Conservation (phyloP, 176 grass and related monocot species). For the Zoysia pacifica region DNA sequence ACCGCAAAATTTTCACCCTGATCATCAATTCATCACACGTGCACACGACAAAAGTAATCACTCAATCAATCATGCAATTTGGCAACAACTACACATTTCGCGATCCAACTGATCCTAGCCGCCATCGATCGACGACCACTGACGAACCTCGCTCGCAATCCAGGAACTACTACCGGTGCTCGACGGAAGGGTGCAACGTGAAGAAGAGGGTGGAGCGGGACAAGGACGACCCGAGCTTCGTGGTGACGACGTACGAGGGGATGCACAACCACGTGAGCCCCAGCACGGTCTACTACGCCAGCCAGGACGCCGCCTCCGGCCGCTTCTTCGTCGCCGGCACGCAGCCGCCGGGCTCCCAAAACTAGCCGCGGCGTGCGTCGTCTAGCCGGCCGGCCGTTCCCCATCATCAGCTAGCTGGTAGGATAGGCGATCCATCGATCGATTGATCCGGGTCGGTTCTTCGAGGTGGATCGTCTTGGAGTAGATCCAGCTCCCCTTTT, state of each 20-base stretch:
- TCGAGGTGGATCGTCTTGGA: constrained; percentile 7
- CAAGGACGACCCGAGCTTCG: constrained; percentile 76
- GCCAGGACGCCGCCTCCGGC: constrained; percentile 77
- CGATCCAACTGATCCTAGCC: background rate
- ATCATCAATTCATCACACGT: background rate
- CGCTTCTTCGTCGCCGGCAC: constrained; percentile 84
- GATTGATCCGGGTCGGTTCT: constrained; percentile 32
- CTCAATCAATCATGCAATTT: background rate
- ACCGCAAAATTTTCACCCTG: background rate
- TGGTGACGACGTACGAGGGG: constrained; percentile 95
- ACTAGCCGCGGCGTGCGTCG: background rate
- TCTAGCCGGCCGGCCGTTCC: background rate
- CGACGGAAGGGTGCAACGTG: constrained; percentile 88
- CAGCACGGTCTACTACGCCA: constrained; percentile 84
- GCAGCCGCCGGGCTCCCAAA: constrained; percentile 50
- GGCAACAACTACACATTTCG: background rate
- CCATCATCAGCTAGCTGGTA: background rate
- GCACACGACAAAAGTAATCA: background rate
- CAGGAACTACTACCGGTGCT: constrained; percentile 98
- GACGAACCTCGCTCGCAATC: background rate
- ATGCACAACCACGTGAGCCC: constrained; percentile 88
- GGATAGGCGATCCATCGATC: constrained; percentile 16
- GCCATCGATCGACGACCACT: background rate
- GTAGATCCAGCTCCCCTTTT: background rate
- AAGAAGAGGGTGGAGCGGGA: constrained; percentile 98